Evolutionary conservation across 768 basidiomycete genomes (phyloP), one percentile per base, ranked within the genome.

Genomic region (Astraeus odoratus): DNA sequence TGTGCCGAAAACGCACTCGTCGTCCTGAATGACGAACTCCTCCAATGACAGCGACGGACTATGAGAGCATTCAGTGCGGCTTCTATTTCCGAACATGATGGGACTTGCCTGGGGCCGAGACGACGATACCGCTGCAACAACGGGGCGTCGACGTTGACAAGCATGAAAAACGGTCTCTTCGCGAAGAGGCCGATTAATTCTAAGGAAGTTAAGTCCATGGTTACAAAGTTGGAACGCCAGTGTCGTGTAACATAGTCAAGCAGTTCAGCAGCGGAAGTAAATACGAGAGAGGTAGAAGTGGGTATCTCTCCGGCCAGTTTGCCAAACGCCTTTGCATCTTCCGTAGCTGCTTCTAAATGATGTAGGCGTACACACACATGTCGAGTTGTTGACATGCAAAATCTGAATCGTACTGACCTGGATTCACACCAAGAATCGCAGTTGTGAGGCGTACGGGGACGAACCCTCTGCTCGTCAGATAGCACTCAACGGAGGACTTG

Each of bases 91-190:
- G 31, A 30, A 16, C 20, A 10, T 25, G 27, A 5, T 35, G 48
- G 27, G 42, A 64, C 72, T 54, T 55, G 79, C 77, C 69, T 68
- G 50, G 66, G 67, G 26, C 26, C 3, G 33, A 74, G 75, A 23
- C 91, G 77, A 45, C 61, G 57, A 63, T 75, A 96, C 33, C 95
- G 74, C 35, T 76, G 68, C 34, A 79, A 63, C 25, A 94, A 57
- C 0, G 93, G 93, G 0, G 90, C 95, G 50, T 97, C 92, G 24
- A 92, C 74, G 38, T 68, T 76, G 36, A 96, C 67, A 19, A 98
- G 74, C 60, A 97, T 68, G 61, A 96, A 92, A 62, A 92, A 98
- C 0, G 96, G 96, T 15, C 96, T 71, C 57, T 82, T 92, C 27
- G 78, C 61, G 57, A 96, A 97, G 39, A 73, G 65, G 48, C 76